These are phyloP conservation scores for Chlamydomonas sp. DNA, from an alignment of 139 green algal genomes.

Conservation along the genomic window DNA sequence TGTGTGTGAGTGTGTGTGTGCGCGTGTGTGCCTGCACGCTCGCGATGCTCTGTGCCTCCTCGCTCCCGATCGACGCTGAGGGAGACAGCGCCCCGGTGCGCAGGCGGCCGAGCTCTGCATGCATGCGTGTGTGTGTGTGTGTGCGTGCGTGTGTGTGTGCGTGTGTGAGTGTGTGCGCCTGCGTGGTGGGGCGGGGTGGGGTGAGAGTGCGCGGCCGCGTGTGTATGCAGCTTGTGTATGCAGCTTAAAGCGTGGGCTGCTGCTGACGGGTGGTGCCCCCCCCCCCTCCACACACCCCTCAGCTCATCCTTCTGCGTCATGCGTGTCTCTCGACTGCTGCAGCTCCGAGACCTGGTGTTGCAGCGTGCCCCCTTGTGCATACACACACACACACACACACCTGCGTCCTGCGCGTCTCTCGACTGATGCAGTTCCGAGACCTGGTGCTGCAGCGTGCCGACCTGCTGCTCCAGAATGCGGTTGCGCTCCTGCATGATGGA, in stretches of 20 bases:
- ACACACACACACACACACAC: constrained; percentile 8
- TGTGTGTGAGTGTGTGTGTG: no score
- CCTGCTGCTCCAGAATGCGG: constrained; percentile 42
- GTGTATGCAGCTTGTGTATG: no score
- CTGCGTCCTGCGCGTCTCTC: constrained; percentile 27
- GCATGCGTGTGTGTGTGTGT: no score
- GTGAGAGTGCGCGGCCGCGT: no score
- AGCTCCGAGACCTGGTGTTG: constrained; percentile 42
- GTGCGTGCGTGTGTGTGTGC: no score
- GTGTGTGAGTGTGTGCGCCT: no score
- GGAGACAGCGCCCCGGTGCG: constrained; percentile 31
- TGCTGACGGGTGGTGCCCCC: no score
- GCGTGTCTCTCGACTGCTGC: constrained; percentile 24
- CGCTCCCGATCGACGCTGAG: constrained; percentile 14
- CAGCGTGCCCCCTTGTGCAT: no score
- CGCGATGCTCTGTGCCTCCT: not conserved
- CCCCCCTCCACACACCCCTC: constrained; percentile 10
- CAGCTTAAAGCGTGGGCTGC: no score
- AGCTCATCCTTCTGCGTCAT: constrained; percentile 23
- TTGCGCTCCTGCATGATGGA: constrained; percentile 35
- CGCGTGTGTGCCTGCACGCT: constrained; percentile 4
- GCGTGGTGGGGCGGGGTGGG: no score
- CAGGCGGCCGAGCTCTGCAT: constrained; percentile 30
- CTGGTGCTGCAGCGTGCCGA: constrained; percentile 42
- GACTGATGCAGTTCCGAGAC: constrained; percentile 31